Evolutionary conservation across 257 asterid genomes (phyloP).

Genomic region (Fraxinus americana): DNA sequence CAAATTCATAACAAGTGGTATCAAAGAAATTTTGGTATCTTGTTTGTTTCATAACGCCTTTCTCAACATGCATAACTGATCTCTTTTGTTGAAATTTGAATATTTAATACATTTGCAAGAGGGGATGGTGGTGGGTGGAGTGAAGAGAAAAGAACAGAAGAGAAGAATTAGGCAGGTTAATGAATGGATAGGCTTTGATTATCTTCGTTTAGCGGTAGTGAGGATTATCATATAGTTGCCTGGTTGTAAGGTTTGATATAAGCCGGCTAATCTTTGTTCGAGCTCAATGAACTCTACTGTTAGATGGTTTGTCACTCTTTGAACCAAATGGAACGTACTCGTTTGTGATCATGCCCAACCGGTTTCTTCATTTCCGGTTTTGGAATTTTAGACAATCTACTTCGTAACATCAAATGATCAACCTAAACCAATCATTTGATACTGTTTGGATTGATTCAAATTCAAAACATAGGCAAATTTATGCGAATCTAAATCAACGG

Average conservation of each 20-base stretch:
- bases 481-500: too few species aligned
- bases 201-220: slow-evolving; percentile 20
- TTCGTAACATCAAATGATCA: slow-evolving; percentile 16
- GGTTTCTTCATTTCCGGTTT: slow-evolving; percentile 56
- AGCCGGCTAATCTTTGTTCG: slow-evolving; percentile 48
- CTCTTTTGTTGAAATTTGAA: too few species aligned
- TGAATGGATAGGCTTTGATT: slow-evolving; percentile 31
- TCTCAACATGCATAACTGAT: too few species aligned
- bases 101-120: too few species aligned
- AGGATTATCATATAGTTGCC: slow-evolving; percentile 20
- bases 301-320: slow-evolving; percentile 52
- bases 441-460: too few species aligned
- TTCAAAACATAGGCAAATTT: too few species aligned
- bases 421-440: too few species aligned
- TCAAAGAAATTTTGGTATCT: too few species aligned
- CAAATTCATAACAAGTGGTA: too few species aligned
- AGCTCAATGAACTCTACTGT: slow-evolving; percentile 52
- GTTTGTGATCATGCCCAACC: slow-evolving; percentile 25
- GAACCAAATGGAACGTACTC: slow-evolving; percentile 39
- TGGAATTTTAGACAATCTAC: slow-evolving; percentile 41
- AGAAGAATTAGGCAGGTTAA: slow-evolving; percentile 10
- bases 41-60: too few species aligned
- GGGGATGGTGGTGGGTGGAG: neutral
- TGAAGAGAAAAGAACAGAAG: neutral
- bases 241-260: slow-evolving; percentile 46